Evolutionary conservation across 1,139 yeast genomes (phyloP), one percentile per base, ranked within the genome.

Genomic region (Debaryomycetaceae sp.): DNA sequence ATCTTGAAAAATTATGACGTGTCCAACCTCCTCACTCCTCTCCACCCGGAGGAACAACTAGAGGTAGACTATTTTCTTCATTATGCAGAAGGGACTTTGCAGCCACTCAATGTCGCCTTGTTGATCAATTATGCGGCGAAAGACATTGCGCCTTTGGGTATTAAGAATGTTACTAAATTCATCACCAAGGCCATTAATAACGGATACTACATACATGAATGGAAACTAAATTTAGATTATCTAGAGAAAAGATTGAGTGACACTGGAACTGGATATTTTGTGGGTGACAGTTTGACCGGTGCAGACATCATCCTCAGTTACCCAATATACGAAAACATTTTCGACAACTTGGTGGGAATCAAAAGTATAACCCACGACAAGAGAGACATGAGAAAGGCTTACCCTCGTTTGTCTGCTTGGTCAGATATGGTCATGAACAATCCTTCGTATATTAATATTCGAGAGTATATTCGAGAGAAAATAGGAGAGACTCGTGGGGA

Each of bases 221-320:
- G 75, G 63, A 58, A 62, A 38, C 58, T 63, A 35, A 68, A 72
- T 45, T 63, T 76, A 63, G 65, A 67, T 37, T 73, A 62, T 49
- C 61, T 77, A 50, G 81, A 78, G 42, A 54, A 56, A 11, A 64
- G 65, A 44, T 62, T 78, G 44, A 60, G 56, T 34, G 58, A 63
- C 41, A 68, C 73, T 41, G 70, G 71, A 23, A 66, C 72, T 8
- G 80, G 79, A 0, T 78, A 53, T 61, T 79, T 82, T 56, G 84
- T 80, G 8, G 83, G 83, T 3, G 70, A 77, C 46, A 69, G 69
- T 47, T 62, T 83, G 43, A 69, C 83, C 1, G 86, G 73, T 2
- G 88, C 87, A 2, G 89, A 83, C 55, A 68, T 83, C 41, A 72
- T 80, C 22, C 57, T 78, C 44, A 66, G 70, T 22, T 78, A 72